Evolutionary conservation across 257 asterid species (phyloP).

Genomic region (Eustoma russellianum): DNA sequence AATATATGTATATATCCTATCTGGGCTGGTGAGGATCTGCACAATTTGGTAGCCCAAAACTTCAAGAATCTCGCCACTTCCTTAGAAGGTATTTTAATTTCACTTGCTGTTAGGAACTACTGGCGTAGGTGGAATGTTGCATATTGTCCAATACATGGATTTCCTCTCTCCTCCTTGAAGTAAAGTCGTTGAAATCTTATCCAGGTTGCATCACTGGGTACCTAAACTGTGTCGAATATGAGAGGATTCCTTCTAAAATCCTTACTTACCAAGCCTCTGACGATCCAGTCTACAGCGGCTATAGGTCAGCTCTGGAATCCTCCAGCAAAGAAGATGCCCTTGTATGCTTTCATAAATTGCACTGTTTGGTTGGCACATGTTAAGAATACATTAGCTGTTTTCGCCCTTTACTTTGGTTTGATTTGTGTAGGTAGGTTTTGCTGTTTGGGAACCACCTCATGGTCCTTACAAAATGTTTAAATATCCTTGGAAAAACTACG

Average conservation of each 20-base stretch:
- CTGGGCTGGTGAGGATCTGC: constrained; percentile 90
- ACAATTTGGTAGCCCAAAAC: constrained; percentile 55
- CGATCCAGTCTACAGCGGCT: constrained; percentile 55
- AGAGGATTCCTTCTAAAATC: constrained; percentile 40
- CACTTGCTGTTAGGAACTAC: neutral
- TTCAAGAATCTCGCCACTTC: constrained; percentile 59
- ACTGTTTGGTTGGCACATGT: neutral
- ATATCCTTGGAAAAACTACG: constrained; percentile 54
- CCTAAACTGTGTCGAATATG: constrained; percentile 35
- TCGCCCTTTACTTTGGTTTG: constrained; percentile 1
- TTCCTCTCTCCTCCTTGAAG: neutral
- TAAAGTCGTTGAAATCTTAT: constrained; percentile 2
- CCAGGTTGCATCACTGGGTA: constrained; percentile 66
- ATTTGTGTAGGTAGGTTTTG: constrained; percentile 46
- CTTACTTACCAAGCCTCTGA: constrained; percentile 38
- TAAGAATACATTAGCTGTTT: neutral
- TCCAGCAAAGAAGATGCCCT: constrained; percentile 52
- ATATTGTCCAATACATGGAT: neutral
- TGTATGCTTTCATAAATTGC: constrained; percentile 21
- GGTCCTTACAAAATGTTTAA: constrained; percentile 49
- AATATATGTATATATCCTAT: constrained; percentile 66
- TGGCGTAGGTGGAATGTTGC: neutral
- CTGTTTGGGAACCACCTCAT: constrained; percentile 76
- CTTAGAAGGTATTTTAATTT: constrained; percentile 47
- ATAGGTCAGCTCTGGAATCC: constrained; percentile 63